Percentiles rank a stretch among this genome's conserved stretches.
Evolutionary conservation across 1,284 basidiomycete genomes (phyloP).

Genomic region (Cryptococcus sp.): DNA sequence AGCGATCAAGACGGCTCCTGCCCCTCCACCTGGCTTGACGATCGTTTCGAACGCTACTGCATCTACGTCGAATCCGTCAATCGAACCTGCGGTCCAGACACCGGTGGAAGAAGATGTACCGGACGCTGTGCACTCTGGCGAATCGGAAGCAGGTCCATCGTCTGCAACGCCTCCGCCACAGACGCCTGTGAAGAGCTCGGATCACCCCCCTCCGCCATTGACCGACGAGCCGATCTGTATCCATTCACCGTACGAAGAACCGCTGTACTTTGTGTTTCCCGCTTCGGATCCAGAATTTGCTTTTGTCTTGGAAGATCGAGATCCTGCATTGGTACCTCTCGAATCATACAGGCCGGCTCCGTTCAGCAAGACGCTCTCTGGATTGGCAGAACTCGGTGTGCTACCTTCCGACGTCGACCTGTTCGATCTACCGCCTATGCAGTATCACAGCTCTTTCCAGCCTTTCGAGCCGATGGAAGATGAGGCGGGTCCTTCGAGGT

Average conservation of each 20-base stretch:
- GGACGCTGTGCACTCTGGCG: constrained; percentile 17
- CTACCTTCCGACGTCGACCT: constrained; percentile 22
- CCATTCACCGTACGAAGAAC: constrained; percentile 34
- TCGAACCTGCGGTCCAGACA: neutral
- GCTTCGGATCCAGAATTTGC: constrained; percentile 34
- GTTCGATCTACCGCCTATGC: constrained; percentile 5
- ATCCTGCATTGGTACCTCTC: neutral
- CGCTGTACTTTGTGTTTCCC: constrained; percentile 24
- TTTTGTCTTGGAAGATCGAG: constrained; percentile 17
- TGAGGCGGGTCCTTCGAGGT: neutral
- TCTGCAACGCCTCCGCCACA: constrained; percentile 29
- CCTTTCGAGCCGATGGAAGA: constrained; percentile 24
- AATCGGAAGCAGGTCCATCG: constrained; percentile 37
- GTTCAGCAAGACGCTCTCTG: constrained; percentile 31
- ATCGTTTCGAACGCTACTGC: constrained; percentile 8
- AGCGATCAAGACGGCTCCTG: constrained; percentile 4
- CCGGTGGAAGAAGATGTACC: neutral
- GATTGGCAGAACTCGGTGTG: constrained; percentile 29
- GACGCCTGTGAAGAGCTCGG: constrained; percentile 20
- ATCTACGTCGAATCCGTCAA: constrained; percentile 12
- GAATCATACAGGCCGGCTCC: constrained; percentile 34
- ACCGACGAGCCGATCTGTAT: constrained; percentile 27
- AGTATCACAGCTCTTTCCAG: constrained; percentile 15
- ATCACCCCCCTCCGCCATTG: constrained; percentile 20
- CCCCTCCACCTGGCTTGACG: constrained; percentile 2